A percentile compares a stretch with the other conserved stretches of the same genome.
Evolutionary conservation across 1,284 basidiomycete genomes (phyloP).

Genomic region (Takashimella tepidaria): DNA sequence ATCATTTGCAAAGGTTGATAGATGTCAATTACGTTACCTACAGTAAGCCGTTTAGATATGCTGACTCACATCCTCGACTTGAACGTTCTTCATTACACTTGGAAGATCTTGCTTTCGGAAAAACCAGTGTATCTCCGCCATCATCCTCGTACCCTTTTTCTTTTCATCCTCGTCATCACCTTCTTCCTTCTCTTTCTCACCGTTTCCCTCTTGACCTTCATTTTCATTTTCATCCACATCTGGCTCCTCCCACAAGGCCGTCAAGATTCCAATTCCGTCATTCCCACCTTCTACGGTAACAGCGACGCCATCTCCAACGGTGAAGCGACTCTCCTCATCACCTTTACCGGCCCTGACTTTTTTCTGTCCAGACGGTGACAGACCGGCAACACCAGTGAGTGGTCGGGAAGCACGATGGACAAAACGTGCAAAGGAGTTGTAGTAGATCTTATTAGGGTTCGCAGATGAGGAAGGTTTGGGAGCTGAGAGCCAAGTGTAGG

Average conservation of each 20-base stretch:
- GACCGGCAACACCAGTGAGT: neutral
- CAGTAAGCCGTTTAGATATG: too few species aligned
- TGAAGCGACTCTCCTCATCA: slow-evolving; percentile 34
- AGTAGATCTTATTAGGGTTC: slow-evolving; percentile 9
- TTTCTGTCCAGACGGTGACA: neutral
- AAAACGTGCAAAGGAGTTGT: slow-evolving; percentile 28
- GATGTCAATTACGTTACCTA: neutral
- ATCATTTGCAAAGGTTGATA: too few species aligned
- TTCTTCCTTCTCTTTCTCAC: slow-evolving; percentile 21
- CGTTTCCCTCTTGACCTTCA: slow-evolving; percentile 19
- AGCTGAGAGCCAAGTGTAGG: slow-evolving; percentile 19
- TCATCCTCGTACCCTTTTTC: slow-evolving; percentile 25
- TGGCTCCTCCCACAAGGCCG: slow-evolving; percentile 39
- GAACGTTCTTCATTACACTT: slow-evolving; percentile 41
- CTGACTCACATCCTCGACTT: slow-evolving; percentile 42
- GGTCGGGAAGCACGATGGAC: slow-evolving; percentile 1
- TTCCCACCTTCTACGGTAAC: slow-evolving; percentile 39
- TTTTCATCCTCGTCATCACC: slow-evolving; percentile 16
- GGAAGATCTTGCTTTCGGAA: slow-evolving; percentile 44
- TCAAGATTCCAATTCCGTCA: slow-evolving; percentile 43
- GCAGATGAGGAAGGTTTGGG: slow-evolving; percentile 1
- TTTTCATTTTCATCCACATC: slow-evolving; percentile 11
- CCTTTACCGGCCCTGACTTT: slow-evolving; percentile 16
- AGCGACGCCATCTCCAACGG: slow-evolving; percentile 43
- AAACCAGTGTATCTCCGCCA: slow-evolving; percentile 47